Conservation (phyloP, 2,329 filamentous ascomycete genomes). For the Huntiella abstrusa region DNA sequence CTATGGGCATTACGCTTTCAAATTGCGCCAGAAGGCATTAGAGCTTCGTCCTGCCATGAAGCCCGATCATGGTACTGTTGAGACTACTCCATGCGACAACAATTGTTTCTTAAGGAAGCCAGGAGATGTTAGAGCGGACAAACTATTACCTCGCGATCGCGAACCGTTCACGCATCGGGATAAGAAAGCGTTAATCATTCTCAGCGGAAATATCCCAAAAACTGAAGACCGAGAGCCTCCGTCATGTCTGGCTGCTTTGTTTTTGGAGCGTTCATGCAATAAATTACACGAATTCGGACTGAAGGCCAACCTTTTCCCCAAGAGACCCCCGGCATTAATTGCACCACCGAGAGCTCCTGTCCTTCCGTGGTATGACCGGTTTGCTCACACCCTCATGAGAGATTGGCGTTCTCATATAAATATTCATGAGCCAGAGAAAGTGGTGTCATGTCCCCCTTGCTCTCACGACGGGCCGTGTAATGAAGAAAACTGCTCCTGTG, state of each 20-base stretch:
- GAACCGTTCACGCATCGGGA: constrained; percentile 1
- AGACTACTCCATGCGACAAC: background rate
- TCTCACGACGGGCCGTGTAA: constrained; percentile 51
- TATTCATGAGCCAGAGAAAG: constrained; percentile 35
- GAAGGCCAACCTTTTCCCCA: background rate
- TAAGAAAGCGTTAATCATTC: background rate
- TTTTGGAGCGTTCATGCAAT: constrained; percentile 9
- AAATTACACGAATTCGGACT: background rate
- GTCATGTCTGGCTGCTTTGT: constrained; percentile 8
- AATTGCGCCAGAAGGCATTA: constrained; percentile 5
- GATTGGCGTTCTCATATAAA: constrained; percentile 37
- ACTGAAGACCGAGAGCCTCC: constrained; percentile 1
- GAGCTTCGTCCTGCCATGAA: background rate
- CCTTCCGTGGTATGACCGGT: constrained; percentile 37
- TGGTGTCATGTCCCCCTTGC: constrained; percentile 45
- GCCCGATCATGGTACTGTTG: background rate
- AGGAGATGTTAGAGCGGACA: background rate
- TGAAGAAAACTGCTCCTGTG: constrained; percentile 41
- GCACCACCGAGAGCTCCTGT: constrained; percentile 18
- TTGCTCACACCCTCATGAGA: constrained; percentile 32
- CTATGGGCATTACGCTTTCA: constrained; percentile 2
- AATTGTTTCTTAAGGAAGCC: constrained; percentile 8
- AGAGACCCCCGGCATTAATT: background rate
- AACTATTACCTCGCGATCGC: constrained; percentile 1
- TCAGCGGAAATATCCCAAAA: constrained; percentile 6